Base-by-base conservation (phyloP, 2,329 filamentous ascomycete genomes). In the Zalaria obscura region DNA sequence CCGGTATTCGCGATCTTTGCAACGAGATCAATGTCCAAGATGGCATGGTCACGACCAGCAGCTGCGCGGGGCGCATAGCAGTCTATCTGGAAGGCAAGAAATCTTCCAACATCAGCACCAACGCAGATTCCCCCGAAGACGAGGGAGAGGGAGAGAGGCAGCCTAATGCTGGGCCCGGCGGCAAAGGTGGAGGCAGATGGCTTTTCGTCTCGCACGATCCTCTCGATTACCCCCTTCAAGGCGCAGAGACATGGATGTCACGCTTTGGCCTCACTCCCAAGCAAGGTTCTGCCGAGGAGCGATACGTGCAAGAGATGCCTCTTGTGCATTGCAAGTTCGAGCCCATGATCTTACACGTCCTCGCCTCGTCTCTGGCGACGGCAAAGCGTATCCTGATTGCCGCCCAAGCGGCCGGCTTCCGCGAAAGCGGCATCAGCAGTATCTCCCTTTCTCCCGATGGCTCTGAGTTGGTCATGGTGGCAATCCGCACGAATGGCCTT, bases 341-440 rank as follows among this genome's bases (percentile, higher is more conserved):
- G 59, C 86, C 88, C 4, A 87, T 95, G 86, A 94, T 95, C 50
- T 74, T 96, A 1, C 89, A 96, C 51, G 70, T 96, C 35, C 72
- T 93, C 52, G 78, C 85, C 4, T 76, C 86, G 10, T 89, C 84
- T 0, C 68, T 78, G 0, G 62, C 73, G 8, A 76, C 89, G 52
- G 86, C 89, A 3, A 82, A 93, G 49, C 68, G 73, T 5, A 69
- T 93, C 11, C 72, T 94, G 9, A 71, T 78, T 7, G 83, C 83
- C 36, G 88, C 83, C 2, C 68, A 89, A 6, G 75, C 78, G 51
- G 81, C 86, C 3, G 89, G 89, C 0, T 95, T 95, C 57, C 78
- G 89, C 9, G 89, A 96, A 63, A 91, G 83, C 45, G 89, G 89
- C 11, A 80, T 89, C 39, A 71, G 93, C 44, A 84, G 80, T 53